phyloP scores from a whole-genome alignment of 345 rosid species.

The Ceriops tagal region DNA sequence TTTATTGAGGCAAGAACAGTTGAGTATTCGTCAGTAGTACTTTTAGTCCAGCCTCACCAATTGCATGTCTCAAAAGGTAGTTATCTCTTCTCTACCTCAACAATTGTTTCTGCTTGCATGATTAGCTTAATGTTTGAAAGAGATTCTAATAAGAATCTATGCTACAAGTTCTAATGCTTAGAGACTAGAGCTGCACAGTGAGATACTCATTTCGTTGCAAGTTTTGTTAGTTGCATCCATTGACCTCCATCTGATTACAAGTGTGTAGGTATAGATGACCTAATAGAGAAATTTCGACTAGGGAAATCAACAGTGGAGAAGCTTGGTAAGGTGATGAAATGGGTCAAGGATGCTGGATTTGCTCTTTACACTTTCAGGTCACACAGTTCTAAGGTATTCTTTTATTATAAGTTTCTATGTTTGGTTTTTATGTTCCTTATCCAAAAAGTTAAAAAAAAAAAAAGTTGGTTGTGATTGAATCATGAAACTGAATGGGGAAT shows the following conservation, averaged over 20 bases:
- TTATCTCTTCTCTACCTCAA: neutral
- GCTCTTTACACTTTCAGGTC: constrained; percentile 13
- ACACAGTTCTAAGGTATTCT: constrained; percentile 18
- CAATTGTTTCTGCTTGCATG: neutral
- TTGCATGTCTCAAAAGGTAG: constrained; percentile 40
- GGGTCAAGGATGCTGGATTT: constrained; percentile 41
- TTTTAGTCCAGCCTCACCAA: constrained; percentile 32
- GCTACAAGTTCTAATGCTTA: too few species aligned
- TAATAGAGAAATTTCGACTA: constrained; percentile 26
- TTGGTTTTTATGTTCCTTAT: too few species aligned
- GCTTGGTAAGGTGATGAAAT: constrained; percentile 42
- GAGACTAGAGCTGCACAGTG: too few species aligned
- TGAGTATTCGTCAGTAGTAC: constrained; percentile 36
- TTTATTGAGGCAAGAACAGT: constrained; percentile 42
- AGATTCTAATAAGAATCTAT: too few species aligned
- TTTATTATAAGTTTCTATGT: neutral
- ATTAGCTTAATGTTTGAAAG: neutral
- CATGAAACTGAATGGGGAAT: too few species aligned
- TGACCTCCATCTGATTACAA: neutral
- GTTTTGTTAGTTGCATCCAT: neutral
- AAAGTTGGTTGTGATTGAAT: too few species aligned
- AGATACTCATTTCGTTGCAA: too few species aligned
- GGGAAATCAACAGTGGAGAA: constrained; percentile 36
- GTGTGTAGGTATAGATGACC: constrained; percentile 33
- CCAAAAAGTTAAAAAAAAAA: too few species aligned